Conservation (phyloP, 306 rosid genomes). For the Begonia fuchsioides region DNA sequence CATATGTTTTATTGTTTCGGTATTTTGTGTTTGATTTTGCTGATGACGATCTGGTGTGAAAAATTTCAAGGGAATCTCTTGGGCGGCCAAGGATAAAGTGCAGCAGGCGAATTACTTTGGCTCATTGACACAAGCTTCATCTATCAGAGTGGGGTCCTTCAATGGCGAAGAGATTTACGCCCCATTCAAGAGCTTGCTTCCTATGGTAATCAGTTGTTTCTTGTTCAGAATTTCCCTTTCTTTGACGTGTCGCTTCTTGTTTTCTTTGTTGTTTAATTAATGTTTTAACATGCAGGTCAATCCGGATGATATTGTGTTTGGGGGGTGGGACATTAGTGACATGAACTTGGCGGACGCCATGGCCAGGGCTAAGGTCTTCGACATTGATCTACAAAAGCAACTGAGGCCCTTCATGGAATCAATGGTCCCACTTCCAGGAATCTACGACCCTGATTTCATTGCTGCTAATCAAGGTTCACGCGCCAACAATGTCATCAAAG, state of each 20-base stretch:
- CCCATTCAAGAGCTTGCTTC: constrained; percentile 90
- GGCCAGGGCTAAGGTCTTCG: too few relatives aligned
- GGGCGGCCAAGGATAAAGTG: constrained; percentile 97
- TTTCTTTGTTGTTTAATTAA: neutral
- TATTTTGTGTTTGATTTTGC: neutral
- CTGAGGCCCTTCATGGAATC: too few relatives aligned
- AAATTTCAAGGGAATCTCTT: constrained; percentile 71
- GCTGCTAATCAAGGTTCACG: too few relatives aligned
- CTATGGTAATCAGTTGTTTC: constrained; percentile 40
- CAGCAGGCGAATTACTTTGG: constrained; percentile 94
- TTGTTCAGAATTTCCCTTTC: neutral
- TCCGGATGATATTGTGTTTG: constrained; percentile 90
- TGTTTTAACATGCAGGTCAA: constrained; percentile 41
- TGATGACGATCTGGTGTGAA: neutral
- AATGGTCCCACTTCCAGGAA: too few relatives aligned
- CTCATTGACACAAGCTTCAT: constrained; percentile 83
- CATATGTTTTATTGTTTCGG: neutral
- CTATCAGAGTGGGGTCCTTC: constrained; percentile 82
- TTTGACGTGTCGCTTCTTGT: neutral
- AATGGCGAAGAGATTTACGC: constrained; percentile 91
- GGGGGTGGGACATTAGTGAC: constrained; percentile 95
- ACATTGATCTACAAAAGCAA: too few relatives aligned
- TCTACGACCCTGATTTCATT: too few relatives aligned
- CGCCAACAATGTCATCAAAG: too few relatives aligned
- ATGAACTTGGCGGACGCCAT: too few relatives aligned